Conservation (phyloP, 2,329 filamentous ascomycete species). For the Fusarium sp. region DNA sequence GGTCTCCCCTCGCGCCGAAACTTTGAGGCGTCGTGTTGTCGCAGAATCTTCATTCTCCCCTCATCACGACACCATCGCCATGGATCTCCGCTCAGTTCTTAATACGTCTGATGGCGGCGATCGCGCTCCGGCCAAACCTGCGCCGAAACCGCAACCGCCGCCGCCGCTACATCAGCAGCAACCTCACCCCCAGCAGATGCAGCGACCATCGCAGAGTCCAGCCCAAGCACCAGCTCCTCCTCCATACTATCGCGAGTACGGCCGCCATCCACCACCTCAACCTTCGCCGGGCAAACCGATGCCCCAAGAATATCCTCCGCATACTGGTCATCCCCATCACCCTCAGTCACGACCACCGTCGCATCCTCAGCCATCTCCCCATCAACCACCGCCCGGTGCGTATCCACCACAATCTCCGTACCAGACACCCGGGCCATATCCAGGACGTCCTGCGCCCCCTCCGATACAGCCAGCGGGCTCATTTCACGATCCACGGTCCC, state of each 20-base stretch:
- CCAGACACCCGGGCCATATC: constrained; percentile 57
- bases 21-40: constrained; percentile 31
- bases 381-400: constrained; percentile 44
- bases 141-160: constrained; percentile 50
- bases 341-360: constrained; percentile 50
- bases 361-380: constrained; percentile 50
- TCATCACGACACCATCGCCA: constrained; percentile 34
- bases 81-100: constrained; percentile 67
- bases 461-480: constrained; percentile 60
- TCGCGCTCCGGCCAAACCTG: constrained; percentile 51
- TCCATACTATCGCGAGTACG: constrained; percentile 65
- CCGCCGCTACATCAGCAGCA: constrained; percentile 46
- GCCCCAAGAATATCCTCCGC: constrained; percentile 58
- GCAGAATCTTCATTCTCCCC: constrained; percentile 21
- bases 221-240: constrained; percentile 40
- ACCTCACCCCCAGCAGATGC: constrained; percentile 57
- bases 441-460: constrained; percentile 56
- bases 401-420: constrained; percentile 57
- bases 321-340: constrained; percentile 46
- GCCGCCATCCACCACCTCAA: constrained; percentile 58
- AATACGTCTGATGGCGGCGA: constrained; percentile 64
- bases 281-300: constrained; percentile 61
- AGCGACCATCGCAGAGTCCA: constrained; percentile 55
- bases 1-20: constrained; percentile 34
- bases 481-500: constrained; percentile 63